Base-by-base conservation (phyloP, 257 asterid genomes). In the Knoxia roxburghii region DNA sequence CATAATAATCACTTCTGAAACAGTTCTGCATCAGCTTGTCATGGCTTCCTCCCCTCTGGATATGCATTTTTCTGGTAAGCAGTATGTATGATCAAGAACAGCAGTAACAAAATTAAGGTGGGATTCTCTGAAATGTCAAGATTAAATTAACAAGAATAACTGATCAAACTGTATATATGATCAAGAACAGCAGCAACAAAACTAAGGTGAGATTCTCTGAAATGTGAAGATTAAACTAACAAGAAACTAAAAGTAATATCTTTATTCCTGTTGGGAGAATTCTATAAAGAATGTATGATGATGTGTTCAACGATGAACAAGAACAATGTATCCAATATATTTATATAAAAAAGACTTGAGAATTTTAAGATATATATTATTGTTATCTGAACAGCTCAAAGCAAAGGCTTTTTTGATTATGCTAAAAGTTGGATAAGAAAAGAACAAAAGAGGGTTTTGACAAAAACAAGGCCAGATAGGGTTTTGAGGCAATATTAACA, bases 381-480 rank as follows among this genome's bases (percentile, higher is more conserved):
- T 67, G 72, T 72, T 67, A 49, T 77, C 77, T 75, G 77, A 79
- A 82, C 73, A 76, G 29, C 59, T 70, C 73, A 73, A 70, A 45
- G 68, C 33, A 70, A 30, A 33, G 52, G 72, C 66, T 76, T 3
- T 37, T 37, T 54, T 37, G 15, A 67, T 71, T 82, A 78, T 83
- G 85, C 88, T 81, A 60, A 65, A 52, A 70, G 41, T 60, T 72
- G 87, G 94, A 82, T 80, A 85, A 75, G 86, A 84, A 62, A 72
- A 74, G 80, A 80, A 76, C 73, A 70, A 69, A 68, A 9, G 72
- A 59, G 55, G 81, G 65, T 62, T 61, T 83, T 84, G 97, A 84
- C 80, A 78, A 79, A 73, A 81, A 74, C 95, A 79, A 89, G 39
- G 91, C 76, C 59, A 55, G 29, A 64, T 33, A 35, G 61, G 7